Evolutionary conservation across 2,329 filamentous ascomycete genomes (phyloP), one percentile per base, ranked within the genome.

Genomic region (Aspergillus sp.): DNA sequence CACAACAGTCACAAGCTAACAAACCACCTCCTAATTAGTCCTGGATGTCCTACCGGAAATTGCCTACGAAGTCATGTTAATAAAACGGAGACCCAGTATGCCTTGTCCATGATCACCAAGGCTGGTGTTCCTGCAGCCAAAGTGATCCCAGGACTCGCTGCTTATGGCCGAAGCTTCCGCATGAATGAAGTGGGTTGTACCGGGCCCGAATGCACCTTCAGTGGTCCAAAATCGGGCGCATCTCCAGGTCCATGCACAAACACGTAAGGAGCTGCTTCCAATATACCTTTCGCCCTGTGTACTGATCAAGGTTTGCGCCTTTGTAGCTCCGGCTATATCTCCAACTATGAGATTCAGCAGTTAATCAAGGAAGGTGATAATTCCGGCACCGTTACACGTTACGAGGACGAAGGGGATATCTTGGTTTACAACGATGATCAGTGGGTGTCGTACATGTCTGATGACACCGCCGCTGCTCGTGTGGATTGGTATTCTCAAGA

Each of bases 81-180:
- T 22, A 22, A 22, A 22, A 22, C 20, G 20, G 20, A 22, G 20
- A 22, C 20, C 4, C 20, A 22, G 20, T 22, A 22, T 22, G 20
- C 20, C 6, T 22, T 22, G 20, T 4, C 20, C 20, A 22, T 22
- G 20, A 22, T 22, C 20, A 22, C 20, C 4, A 22, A 1, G 20
- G 49, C 49, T 3, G 49, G 49, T n/a, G 49, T 47, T 20, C 22
- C 36, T 11, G 49, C 55, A 2, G 56, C 62, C 43, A 68, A 67
- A 55, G 47, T 71, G 36, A 16, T 65, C n/a, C 61, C 68, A 4
- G 68, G 68, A n/a, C 49, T 64, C 1, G 49, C 60, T 8, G 67
- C 62, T 51, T 71, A 71, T 52, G 69, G 68, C 1, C 59, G 68
- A 2, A 58, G 54, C 6, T 71, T 70, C 52, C 42, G 58, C 22